These are phyloP conservation scores for Talaromyces sp. DNA, from an alignment of 2,329 filamentous ascomycete species.

Conservation along the genomic window DNA sequence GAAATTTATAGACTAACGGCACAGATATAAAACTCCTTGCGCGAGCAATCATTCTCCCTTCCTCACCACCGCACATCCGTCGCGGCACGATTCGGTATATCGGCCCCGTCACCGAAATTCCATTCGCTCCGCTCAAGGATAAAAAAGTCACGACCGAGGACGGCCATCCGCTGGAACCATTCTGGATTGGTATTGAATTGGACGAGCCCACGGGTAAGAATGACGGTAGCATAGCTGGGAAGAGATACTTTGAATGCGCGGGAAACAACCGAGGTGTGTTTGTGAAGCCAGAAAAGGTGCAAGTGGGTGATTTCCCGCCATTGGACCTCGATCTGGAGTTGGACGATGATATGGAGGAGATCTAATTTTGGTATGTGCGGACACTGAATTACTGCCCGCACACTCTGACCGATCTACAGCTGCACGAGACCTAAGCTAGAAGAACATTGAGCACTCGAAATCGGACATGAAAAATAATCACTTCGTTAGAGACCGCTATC, in stretches of 20 bases:
- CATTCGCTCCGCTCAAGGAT: conserved; percentile 32
- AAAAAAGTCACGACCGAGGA: conserved; percentile 22
- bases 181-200: conserved; percentile 58
- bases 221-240: conserved; percentile 52
- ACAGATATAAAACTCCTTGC: conserved; percentile 41
- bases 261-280: conserved; percentile 56
- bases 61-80: conserved; percentile 41
- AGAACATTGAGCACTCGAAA: not conserved
- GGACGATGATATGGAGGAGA: conserved; percentile 54
- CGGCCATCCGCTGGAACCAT: conserved; percentile 25
- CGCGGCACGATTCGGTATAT: conserved; percentile 43
- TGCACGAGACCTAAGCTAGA: not conserved
- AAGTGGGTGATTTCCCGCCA: conserved; percentile 57
- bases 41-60: conserved; percentile 46
- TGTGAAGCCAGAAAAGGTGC: conserved; percentile 59
- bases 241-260: conserved; percentile 53
- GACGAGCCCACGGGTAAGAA: conserved; percentile 66
- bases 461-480: not conserved
- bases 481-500: not conserved
- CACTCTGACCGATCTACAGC: not conserved
- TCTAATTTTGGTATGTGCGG: conserved; percentile 28
- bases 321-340: conserved; percentile 52
- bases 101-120: conserved; percentile 40
- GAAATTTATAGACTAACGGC: not conserved
- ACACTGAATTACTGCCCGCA: too few relatives aligned